A percentile compares a stretch with the other conserved stretches of the same genome.
These are phyloP conservation scores for Trichodelitschia bisporula DNA, from an alignment of 495 filamentous ascomycete species.

Conservation along the genomic window DNA sequence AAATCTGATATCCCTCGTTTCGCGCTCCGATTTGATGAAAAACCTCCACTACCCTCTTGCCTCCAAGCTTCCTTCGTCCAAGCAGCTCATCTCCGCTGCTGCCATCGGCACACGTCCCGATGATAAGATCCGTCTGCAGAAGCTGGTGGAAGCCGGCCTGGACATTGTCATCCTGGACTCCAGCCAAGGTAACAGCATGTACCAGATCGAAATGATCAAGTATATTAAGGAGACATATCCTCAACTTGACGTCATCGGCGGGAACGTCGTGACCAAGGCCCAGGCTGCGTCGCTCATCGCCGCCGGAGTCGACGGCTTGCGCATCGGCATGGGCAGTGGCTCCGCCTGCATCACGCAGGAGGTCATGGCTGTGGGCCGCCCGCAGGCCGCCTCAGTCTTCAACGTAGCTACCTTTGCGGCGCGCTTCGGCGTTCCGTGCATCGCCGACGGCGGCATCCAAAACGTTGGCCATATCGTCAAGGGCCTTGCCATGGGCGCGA, in stretches of 20 bases:
- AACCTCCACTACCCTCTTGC: slow-evolving; percentile 93
- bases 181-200: slow-evolving; percentile 92
- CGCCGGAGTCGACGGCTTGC: slow-evolving; percentile 83
- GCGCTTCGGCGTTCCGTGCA: slow-evolving; percentile 88
- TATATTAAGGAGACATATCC: slow-evolving; percentile 76
- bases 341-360: slow-evolving; percentile 98
- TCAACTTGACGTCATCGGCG: slow-evolving; percentile 76
- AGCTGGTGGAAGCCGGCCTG: slow-evolving; percentile 79
- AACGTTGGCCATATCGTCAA: slow-evolving; percentile 99
- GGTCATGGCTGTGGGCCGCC: slow-evolving; percentile 95
- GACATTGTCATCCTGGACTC: slow-evolving; percentile 91
- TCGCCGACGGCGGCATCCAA: slow-evolving; percentile 93
- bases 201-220: slow-evolving; percentile 91
- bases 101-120: slow-evolving; percentile 85
- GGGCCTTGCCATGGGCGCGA: slow-evolving; percentile 79
- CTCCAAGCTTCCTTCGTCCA: slow-evolving; percentile 89
- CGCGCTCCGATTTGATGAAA: slow-evolving; percentile 93
- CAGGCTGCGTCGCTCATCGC: slow-evolving; percentile 84
- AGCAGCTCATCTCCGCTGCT: slow-evolving; percentile 89
- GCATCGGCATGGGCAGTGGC: slow-evolving; percentile 97
- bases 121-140: slow-evolving; percentile 66
- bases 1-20: slow-evolving; percentile 85
- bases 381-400: slow-evolving; percentile 80
- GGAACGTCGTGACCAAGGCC: slow-evolving; percentile 91
- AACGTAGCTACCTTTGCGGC: slow-evolving; percentile 72